These are phyloP conservation scores for Plicaturopsis crispa DNA, from an alignment of 768 basidiomycete species.

Conservation along the genomic window DNA sequence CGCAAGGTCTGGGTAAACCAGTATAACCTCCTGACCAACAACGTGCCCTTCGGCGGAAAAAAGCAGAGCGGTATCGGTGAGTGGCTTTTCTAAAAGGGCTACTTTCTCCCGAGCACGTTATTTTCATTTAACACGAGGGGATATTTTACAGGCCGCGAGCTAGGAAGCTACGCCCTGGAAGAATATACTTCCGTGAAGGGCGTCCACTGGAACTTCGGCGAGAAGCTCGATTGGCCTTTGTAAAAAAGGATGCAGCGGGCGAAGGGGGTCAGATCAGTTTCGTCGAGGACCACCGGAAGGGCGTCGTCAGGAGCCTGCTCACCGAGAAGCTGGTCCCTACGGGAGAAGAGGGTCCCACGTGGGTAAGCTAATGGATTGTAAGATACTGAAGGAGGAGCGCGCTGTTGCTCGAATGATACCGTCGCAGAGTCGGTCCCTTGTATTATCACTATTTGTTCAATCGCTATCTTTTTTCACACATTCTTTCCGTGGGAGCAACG, in stretches of 20 bases:
- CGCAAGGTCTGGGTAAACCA: slow-evolving; percentile 86
- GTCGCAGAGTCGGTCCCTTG: too few relatives aligned
- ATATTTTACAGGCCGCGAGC: slow-evolving; percentile 66
- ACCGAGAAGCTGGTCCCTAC: too few relatives aligned
- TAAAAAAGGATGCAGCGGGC: slow-evolving; percentile 20
- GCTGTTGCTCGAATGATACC: too few relatives aligned
- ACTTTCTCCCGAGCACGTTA: background rate
- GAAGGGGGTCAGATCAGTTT: background rate
- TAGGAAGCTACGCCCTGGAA: slow-evolving; percentile 77
- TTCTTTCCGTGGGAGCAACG: too few relatives aligned
- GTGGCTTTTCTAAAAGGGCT: slow-evolving; percentile 12
- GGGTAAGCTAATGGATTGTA: too few relatives aligned
- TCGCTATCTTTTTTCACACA: too few relatives aligned
- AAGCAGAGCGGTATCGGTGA: slow-evolving; percentile 85
- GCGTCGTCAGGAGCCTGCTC: too few relatives aligned
- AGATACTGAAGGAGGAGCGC: too few relatives aligned
- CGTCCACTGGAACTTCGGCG: slow-evolving; percentile 84
- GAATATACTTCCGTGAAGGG: slow-evolving; percentile 82
- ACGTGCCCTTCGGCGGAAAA: slow-evolving; percentile 94
- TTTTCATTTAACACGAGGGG: too few relatives aligned
- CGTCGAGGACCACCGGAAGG: too few relatives aligned
- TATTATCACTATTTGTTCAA: too few relatives aligned
- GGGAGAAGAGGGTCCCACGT: too few relatives aligned
- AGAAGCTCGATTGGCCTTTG: slow-evolving; percentile 73
- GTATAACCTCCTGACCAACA: slow-evolving; percentile 76